Evolutionary conservation across 495 filamentous ascomycete genomes (phyloP).

Genomic region (Daldinia bambusicola): DNA sequence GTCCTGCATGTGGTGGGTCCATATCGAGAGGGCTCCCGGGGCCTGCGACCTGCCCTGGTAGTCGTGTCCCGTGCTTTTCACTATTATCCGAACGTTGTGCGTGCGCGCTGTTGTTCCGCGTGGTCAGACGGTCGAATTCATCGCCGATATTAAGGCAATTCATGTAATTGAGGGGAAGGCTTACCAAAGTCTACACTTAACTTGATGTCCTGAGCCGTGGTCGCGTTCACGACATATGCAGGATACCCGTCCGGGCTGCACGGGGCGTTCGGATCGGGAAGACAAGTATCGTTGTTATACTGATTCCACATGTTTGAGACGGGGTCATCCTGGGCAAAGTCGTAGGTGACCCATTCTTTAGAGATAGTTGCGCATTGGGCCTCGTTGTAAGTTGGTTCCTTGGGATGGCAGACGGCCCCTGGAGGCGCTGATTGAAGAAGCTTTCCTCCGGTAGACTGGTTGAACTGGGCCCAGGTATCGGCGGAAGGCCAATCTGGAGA

Average conservation of each 20-base stretch:
- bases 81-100: conserved; percentile 67
- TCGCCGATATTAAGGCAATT: neutral
- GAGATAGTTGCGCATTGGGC: conserved; percentile 49
- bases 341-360: conserved; percentile 49
- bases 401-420: conserved; percentile 65
- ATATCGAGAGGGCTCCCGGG: conserved; percentile 63
- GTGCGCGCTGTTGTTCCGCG: conserved; percentile 50
- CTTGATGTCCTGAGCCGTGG: conserved; percentile 54
- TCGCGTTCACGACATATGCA: conserved; percentile 60
- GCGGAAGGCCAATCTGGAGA: conserved; percentile 50
- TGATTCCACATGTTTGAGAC: conserved; percentile 55
- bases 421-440: conserved; percentile 63
- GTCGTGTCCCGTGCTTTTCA: conserved; percentile 73
- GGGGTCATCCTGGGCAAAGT: conserved; percentile 53
- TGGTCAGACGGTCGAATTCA: conserved; percentile 10
- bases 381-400: conserved; percentile 49
- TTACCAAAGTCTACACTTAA: conserved; percentile 55
- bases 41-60: conserved; percentile 64
- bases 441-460: conserved; percentile 57
- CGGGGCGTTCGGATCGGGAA: conserved; percentile 51
- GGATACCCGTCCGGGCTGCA: conserved; percentile 59
- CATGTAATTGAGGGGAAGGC: neutral
- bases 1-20: conserved; percentile 57
- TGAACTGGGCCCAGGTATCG: conserved; percentile 47
- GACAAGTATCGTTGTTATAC: conserved; percentile 58